Evolutionary conservation across 495 filamentous ascomycete genomes (phyloP), one percentile per base, ranked within the genome.

Genomic region (Letharia lupina): DNA sequence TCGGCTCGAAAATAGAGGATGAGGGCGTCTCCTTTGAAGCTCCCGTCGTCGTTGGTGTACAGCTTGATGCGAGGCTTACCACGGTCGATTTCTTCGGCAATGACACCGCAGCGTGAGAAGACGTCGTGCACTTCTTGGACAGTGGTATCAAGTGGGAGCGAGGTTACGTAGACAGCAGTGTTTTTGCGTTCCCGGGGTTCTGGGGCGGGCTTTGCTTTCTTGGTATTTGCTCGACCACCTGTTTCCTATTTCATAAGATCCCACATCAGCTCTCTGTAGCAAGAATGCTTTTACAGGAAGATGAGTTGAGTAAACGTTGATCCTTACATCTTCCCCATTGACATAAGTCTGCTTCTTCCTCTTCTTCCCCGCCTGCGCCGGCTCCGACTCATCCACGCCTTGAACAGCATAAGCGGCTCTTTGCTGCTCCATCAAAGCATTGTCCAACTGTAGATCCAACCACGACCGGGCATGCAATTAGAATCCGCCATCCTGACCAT

Each of bases 1-100:
- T 96, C 91, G 0, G 91, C 87, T 65, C 93, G 89, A 81, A 96
- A 96, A 77, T 91, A 99, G 44, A 98, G 90, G 42, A 99, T 81
- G 18, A 98, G 82, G 10, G 89, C 91, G 72, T 98, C 93, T 59
- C 95, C 95, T 75, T 97, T 98, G 79, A 95, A 91, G 4, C 83
- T 85, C 0, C 91, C 94, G 3, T 86, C 74, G 12, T 90, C 87
- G 73, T 96, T 87, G 10, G 78, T 85, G 76, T 99, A 98, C 75
- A 99, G 85, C 78, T 96, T 97, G 77, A 99, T 90, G 56, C 95
- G 89, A 18, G 89, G 89, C 45, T 84, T 82, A 61, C 89, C 88
- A 67, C 82, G 87, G 71, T 98, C 94, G 68, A 94, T 91, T 74
- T 93, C 90, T 76, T 96, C 90, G 57, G 93, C 92, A 68, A 98